Conservation (phyloP, 306 rosid genomes). For the Bauhinia variegata region DNA sequence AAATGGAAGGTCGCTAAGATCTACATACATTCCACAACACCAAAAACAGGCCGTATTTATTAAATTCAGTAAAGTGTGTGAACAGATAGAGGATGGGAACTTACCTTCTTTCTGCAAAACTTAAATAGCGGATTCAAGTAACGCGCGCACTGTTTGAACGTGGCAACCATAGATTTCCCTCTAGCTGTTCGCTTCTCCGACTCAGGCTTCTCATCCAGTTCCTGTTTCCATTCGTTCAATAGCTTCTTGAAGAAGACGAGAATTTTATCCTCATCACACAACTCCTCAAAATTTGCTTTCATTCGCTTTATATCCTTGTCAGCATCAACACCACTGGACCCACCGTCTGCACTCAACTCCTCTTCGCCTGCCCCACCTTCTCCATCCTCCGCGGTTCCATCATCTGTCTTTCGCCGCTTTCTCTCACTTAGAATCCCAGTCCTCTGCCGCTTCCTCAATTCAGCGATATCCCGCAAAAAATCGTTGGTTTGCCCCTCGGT, state of each 20-base stretch:
- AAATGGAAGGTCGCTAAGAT: neutral
- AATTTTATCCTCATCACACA: constrained; percentile 88
- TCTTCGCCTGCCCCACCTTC: constrained; percentile 81
- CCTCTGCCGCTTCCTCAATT: constrained; percentile 94
- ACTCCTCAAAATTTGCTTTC: constrained; percentile 85
- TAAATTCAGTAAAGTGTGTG: neutral
- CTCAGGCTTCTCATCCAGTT: constrained; percentile 78
- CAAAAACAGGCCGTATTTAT: neutral
- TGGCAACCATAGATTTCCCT: constrained; percentile 95
- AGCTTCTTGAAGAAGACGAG: constrained; percentile 87
- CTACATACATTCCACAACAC: neutral
- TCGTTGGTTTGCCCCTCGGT: constrained; percentile 98
- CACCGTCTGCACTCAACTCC: constrained; percentile 70
- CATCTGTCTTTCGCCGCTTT: constrained; percentile 75
- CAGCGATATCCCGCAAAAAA: constrained; percentile 87
- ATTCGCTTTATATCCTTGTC: constrained; percentile 80
- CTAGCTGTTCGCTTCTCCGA: constrained; percentile 85
- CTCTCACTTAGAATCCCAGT: constrained; percentile 84
- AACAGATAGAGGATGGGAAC: neutral
- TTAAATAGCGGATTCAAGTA: constrained; percentile 89
- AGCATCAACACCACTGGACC: constrained; percentile 68
- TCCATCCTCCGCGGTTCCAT: constrained; percentile 68
- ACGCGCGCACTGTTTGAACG: constrained; percentile 95
- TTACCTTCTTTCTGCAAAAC: constrained; percentile 96
- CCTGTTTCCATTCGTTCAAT: constrained; percentile 95